A percentile compares a stretch with the other conserved stretches of the same genome.
Conservation (phyloP, 2,329 filamentous ascomycete genomes). For the Rhinocladiella similis region DNA sequence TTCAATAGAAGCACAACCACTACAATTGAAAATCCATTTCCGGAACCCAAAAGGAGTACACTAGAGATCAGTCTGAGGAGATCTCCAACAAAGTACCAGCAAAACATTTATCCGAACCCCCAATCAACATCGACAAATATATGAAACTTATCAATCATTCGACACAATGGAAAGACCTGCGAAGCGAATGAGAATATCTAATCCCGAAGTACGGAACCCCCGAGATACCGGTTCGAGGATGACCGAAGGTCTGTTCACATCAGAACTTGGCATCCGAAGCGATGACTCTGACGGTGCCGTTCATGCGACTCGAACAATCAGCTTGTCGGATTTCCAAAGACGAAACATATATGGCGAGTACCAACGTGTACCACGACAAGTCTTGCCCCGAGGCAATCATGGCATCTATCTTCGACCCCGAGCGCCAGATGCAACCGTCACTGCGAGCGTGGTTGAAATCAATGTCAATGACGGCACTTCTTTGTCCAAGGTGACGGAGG, state of each 20-base stretch:
- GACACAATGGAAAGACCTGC: conserved; percentile 26
- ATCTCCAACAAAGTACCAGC: neutral
- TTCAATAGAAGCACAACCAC: too few species aligned
- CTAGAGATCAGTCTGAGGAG: too few species aligned
- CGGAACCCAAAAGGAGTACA: too few species aligned
- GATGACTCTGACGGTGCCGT: conserved; percentile 11
- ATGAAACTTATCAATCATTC: conserved; percentile 1
- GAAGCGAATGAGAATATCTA: conserved; percentile 27
- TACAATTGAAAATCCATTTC: too few species aligned
- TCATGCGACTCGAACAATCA: conserved; percentile 21
- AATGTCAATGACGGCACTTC: conserved; percentile 28
- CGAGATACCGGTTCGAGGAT: conserved; percentile 24
- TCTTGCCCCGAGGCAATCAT: conserved; percentile 17
- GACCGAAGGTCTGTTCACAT: conserved; percentile 26
- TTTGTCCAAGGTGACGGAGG: conserved; percentile 21
- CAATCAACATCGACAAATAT: neutral
- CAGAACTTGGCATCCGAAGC: conserved; percentile 23
- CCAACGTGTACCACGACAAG: conserved; percentile 10
- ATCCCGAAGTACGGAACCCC: conserved; percentile 25
- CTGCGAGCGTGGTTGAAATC: conserved; percentile 24
- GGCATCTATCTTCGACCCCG: conserved; percentile 23
- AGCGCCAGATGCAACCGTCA: conserved; percentile 26
- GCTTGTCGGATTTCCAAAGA: conserved; percentile 24
- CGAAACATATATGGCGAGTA: conserved; percentile 18
- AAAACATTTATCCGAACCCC: neutral